These are phyloP conservation scores for Fusarium albosuccineum DNA, from an alignment of 2,329 filamentous ascomycete genomes.

Conservation along the genomic window DNA sequence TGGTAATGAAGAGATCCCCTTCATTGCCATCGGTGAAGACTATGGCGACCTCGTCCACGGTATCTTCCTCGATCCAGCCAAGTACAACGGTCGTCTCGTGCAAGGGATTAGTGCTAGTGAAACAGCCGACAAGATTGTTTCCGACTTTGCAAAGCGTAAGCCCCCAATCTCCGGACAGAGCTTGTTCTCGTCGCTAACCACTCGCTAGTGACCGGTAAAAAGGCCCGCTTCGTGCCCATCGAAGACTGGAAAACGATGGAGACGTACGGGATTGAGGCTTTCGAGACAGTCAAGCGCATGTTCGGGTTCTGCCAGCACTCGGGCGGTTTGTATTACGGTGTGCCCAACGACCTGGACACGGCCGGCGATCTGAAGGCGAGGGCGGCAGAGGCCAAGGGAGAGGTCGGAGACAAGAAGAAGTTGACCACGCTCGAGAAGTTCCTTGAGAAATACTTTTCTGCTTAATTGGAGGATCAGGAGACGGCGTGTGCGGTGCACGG, in stretches of 20 bases:
- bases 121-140: slow-evolving; percentile 47
- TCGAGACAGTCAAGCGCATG: slow-evolving; percentile 54
- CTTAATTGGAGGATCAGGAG: not conserved
- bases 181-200: slow-evolving; percentile 8
- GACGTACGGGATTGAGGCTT: slow-evolving; percentile 48
- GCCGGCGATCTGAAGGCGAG: slow-evolving; percentile 48
- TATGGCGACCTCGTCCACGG: slow-evolving; percentile 62
- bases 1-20: slow-evolving; percentile 53
- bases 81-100: slow-evolving; percentile 52
- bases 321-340: slow-evolving; percentile 50
- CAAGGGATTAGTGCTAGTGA: slow-evolving; percentile 54
- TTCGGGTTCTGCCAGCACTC: slow-evolving; percentile 53
- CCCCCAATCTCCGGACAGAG: not conserved
- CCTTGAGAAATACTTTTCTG: slow-evolving; percentile 42
- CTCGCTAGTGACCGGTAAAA: slow-evolving; percentile 48
- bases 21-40: slow-evolving; percentile 56
- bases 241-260: slow-evolving; percentile 51
- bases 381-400: slow-evolving; percentile 45
- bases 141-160: slow-evolving; percentile 51
- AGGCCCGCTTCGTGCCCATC: slow-evolving; percentile 48
- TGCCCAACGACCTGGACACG: slow-evolving; percentile 43
- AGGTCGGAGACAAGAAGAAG: slow-evolving; percentile 33
- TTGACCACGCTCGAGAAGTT: slow-evolving; percentile 44
- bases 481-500: too few species aligned
- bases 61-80: slow-evolving; percentile 55